phyloP scores from a whole-genome alignment of 495 filamentous ascomycete genomes.

The Viridothelium virens region DNA sequence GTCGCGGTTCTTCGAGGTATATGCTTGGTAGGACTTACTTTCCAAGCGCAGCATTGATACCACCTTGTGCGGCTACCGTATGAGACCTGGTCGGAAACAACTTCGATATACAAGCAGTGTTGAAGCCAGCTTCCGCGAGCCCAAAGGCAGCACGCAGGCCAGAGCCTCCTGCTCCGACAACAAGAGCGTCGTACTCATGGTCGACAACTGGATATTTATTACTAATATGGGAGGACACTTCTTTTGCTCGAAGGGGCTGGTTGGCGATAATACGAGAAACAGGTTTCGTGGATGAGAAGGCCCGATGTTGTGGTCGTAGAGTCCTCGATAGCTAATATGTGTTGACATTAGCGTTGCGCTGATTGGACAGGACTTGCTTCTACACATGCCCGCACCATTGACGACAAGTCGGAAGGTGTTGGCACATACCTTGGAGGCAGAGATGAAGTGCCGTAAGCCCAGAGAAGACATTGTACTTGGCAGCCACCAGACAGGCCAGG shows the following conservation, averaged over 20 bases:
- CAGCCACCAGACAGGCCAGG: neutral
- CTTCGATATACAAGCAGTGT: conserved; percentile 97
- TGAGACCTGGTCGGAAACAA: conserved; percentile 94
- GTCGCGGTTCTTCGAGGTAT: neutral
- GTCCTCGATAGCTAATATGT: conserved; percentile 40
- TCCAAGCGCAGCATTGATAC: conserved; percentile 93
- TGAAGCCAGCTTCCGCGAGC: conserved; percentile 95
- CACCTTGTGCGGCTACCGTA: conserved; percentile 90
- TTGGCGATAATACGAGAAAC: conserved; percentile 74
- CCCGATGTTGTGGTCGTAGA: conserved; percentile 51
- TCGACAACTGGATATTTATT: conserved; percentile 37
- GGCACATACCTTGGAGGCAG: conserved; percentile 47
- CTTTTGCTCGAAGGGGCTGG: conserved; percentile 80
- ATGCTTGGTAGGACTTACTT: conserved; percentile 49
- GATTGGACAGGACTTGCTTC: conserved; percentile 21
- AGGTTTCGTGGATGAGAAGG: conserved; percentile 79
- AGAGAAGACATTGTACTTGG: conserved; percentile 46
- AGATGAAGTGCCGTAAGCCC: conserved; percentile 52
- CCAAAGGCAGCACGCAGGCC: conserved; percentile 95
- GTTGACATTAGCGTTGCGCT: conserved; percentile 17
- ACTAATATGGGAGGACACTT: conserved; percentile 73
- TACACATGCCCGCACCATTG: conserved; percentile 7
- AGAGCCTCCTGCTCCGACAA: conserved; percentile 90
- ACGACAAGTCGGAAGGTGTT: conserved; percentile 13
- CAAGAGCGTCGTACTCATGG: conserved; percentile 56